phyloP scores from a whole-genome alignment of 2,329 filamentous ascomycete species.

The Phialocephala subalpina region DNA sequence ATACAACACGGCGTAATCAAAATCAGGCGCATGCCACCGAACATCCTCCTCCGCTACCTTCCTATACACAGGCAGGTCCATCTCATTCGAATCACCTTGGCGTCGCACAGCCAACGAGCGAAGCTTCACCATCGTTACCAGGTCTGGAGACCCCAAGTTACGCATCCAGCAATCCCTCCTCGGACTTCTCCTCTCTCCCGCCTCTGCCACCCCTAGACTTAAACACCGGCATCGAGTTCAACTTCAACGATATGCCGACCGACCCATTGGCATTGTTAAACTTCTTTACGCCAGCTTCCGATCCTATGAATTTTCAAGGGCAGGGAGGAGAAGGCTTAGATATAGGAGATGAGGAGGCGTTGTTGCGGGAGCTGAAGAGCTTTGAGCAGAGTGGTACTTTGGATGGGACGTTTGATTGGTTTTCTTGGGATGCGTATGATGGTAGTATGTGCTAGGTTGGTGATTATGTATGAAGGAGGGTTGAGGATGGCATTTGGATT shows the following conservation, averaged over 20 bases:
- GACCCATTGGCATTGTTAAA: conserved; percentile 18
- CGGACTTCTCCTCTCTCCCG: background rate
- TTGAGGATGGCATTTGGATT: background rate
- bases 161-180: background rate
- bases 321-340: background rate
- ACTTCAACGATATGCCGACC: conserved; percentile 3
- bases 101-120: background rate
- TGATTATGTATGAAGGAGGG: background rate
- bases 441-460: background rate
- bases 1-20: conserved; percentile 12
- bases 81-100: background rate
- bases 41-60: too few relatives aligned
- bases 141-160: background rate
- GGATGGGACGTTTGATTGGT: conserved; percentile 27
- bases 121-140: background rate
- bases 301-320: background rate
- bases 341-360: background rate
- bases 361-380: conserved; percentile 12
- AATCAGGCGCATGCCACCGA: too few relatives aligned
- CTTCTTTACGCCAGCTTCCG: conserved; percentile 8
- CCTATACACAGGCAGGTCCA: background rate
- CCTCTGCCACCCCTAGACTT: background rate
- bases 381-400: conserved; percentile 14
- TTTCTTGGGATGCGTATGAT: conserved; percentile 24
- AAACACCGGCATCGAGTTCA: background rate